A percentile compares a stretch with the other conserved stretches of the same genome.
Evolutionary conservation across 73 alveolate species (phyloP).

Genomic region (Paramecium sexaurelia): DNA sequence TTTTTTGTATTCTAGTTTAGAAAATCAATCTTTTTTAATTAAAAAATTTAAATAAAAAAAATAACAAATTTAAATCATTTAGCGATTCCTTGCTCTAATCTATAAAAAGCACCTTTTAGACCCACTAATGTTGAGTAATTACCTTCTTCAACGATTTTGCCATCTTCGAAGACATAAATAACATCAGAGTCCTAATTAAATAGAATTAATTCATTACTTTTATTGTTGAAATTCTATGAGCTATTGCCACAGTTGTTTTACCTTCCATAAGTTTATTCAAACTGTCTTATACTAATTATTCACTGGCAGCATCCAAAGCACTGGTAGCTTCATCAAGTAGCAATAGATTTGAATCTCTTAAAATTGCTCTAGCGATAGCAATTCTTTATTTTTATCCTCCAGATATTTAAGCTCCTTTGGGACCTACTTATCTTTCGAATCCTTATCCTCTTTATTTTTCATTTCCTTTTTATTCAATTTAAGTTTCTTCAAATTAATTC

Average conservation of each 20-base stretch:
- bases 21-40: background rate
- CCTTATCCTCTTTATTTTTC: slow-evolving; percentile 55
- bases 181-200: slow-evolving; percentile 64
- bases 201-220: slow-evolving; percentile 68
- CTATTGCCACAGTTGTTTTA: slow-evolving; percentile 76
- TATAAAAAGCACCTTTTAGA: slow-evolving; percentile 3
- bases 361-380: slow-evolving; percentile 82
- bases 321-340: slow-evolving; percentile 87
- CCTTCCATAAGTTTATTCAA: slow-evolving; percentile 76
- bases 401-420: slow-evolving; percentile 73
- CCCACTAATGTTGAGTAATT: slow-evolving; percentile 14
- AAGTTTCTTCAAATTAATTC: slow-evolving; percentile 45
- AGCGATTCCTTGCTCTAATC: slow-evolving; percentile 48
- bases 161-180: slow-evolving; percentile 64
- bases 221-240: slow-evolving; percentile 81
- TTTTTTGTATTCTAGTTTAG: background rate
- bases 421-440: slow-evolving; percentile 65
- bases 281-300: slow-evolving; percentile 70
- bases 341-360: slow-evolving; percentile 78
- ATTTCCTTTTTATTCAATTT: background rate
- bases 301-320: slow-evolving; percentile 82
- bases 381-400: slow-evolving; percentile 87
- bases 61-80: background rate
- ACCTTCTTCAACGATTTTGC: slow-evolving; percentile 76
- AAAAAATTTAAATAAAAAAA: background rate